Base-by-base conservation (phyloP, 345 rosid species). In the Eucalyptus victrix region DNA sequence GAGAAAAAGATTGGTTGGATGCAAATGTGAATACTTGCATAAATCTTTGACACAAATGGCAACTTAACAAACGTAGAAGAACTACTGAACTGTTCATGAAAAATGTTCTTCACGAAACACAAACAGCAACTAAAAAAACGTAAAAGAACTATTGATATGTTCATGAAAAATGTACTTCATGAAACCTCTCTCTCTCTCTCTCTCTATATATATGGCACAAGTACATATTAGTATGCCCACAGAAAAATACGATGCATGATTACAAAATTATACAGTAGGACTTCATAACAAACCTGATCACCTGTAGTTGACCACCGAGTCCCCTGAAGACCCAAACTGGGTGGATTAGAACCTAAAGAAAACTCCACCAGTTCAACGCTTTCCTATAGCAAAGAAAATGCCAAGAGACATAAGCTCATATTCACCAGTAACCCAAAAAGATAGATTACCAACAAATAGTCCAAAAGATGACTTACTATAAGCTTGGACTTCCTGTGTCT, bases 251-350 rank as follows among this genome's bases (percentile, higher is more conserved):
- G 26, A 76, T 76, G 47, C 83, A 12, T 21, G 83, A 6, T 37
- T 37, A 76, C 83, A 76, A 76, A 76, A 76, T 76, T 21, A 76
- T 37, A 28, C 28, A 13, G 83, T 23, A 37, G 6, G 42, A 76
- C 28, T 76, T 76, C 83, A 90, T 93, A 72, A 28, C 91, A 87
- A 90, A 98, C 99, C 99, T 96, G 99, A 92, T 95, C 97, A 86
- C 98, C 98, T 80, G 93, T 92, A 62, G 95, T 92, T 44, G 96
- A 93, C 99, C 99, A 98, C 89, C 95, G 91, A 89, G 93, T 94
- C 83, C 99, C 99, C 26, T 94, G 94, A 89, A 95, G 95, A 91
- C 97, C 99, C 91, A 98, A 91, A 92, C 90, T 88, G 80, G 99
- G 99, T 23, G 99, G 96, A 86, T 89, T 88, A 2, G 96, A 93